Evolutionary conservation across 164 flowering plant species (phyloP).

Genomic region (Chloranthus sessilifolius): DNA sequence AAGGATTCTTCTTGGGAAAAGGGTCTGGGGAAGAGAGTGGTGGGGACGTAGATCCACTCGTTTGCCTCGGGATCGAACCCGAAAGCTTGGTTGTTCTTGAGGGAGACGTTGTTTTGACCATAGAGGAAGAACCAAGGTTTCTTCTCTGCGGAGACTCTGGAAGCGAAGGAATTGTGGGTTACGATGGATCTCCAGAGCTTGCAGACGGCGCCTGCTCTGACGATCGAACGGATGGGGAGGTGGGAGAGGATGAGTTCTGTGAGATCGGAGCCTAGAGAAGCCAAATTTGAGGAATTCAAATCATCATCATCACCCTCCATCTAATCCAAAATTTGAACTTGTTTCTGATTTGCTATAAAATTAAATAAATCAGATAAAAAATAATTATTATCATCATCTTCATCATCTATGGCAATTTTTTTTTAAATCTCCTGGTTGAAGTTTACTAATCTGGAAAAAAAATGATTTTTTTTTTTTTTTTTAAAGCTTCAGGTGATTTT

Average conservation of each 20-base stretch:
- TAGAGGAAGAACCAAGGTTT: conserved; percentile 63
- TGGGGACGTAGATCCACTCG: conserved; percentile 51
- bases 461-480: no score
- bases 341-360: no score
- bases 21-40: conserved; percentile 12
- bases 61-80: conserved; percentile 57
- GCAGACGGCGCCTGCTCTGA: conserved; percentile 53
- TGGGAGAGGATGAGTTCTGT: conserved; percentile 47
- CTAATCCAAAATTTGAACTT: no score
- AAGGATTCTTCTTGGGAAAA: conserved; percentile 26
- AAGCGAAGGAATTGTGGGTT: conserved; percentile 30
- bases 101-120: conserved; percentile 49
- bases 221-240: conserved; percentile 53
- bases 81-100: conserved; percentile 55
- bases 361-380: no score
- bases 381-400: no score
- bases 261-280: conserved; percentile 35
- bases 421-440: no score
- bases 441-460: no score
- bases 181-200: conserved; percentile 45
- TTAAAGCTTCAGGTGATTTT: no score
- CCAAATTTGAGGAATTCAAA: conserved; percentile 13
- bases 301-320: no score
- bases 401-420: no score
- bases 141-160: conserved; percentile 20